Conservation (phyloP, 768 basidiomycete species). For the Pleurotus cornucopiae region DNA sequence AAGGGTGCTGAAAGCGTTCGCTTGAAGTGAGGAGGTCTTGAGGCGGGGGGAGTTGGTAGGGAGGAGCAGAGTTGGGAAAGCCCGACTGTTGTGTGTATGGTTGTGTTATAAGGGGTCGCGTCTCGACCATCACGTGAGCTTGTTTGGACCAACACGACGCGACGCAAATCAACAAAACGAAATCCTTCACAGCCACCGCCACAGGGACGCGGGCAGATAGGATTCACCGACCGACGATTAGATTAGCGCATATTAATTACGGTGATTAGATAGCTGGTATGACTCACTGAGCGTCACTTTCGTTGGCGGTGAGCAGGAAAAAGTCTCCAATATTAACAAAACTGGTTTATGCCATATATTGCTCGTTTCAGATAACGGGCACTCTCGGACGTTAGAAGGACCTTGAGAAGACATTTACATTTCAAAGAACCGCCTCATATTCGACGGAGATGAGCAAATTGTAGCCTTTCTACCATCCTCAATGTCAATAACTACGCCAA, state of each 20-base stretch:
- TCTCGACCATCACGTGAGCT: background rate
- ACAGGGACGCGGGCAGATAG: background rate
- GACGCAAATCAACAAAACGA: background rate
- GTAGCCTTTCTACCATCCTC: too few species aligned
- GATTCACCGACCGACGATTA: background rate
- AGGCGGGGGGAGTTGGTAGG: background rate
- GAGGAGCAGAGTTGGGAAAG: background rate
- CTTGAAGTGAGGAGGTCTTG: constrained; percentile 8
- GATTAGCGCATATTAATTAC: background rate
- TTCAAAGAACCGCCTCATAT: too few species aligned
- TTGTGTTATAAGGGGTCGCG: constrained; percentile 1
- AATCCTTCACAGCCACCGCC: constrained; percentile 7
- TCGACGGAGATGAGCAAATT: too few species aligned
- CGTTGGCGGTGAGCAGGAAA: too few species aligned
- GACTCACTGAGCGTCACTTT: too few species aligned
- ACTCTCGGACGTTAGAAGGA: too few species aligned
- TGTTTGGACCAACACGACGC: background rate
- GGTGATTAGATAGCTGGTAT: background rate
- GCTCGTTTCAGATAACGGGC: too few species aligned
- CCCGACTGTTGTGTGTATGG: background rate
- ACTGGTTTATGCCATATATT: too few species aligned
- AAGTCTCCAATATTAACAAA: too few species aligned
- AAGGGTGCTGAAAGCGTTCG: background rate
- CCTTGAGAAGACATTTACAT: too few species aligned
- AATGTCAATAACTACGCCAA: too few species aligned